Evolutionary conservation across 169 alveolate species (phyloP).

Genomic region (Eimeria necatrix): DNA sequence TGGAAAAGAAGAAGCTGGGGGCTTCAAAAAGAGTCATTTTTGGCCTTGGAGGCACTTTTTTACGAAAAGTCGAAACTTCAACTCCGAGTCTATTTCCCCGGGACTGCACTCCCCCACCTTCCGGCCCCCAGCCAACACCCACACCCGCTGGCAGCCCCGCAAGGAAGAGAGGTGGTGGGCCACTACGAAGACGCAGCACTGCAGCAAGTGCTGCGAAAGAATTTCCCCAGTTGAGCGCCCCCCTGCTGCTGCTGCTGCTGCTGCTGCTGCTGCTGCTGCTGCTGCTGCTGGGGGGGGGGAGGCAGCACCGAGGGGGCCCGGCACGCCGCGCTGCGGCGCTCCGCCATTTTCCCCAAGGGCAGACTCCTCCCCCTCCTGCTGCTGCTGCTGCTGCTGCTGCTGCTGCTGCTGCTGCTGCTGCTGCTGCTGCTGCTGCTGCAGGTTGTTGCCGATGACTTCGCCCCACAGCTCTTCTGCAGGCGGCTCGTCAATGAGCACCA

Average conservation of each 20-base stretch:
- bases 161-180: constrained; percentile 73
- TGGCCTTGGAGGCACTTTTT: neutral
- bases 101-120: constrained; percentile 73
- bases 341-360: neutral
- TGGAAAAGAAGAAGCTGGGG: no score
- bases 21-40: neutral
- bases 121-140: constrained; percentile 70
- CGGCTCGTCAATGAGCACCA: constrained; percentile 86
- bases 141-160: constrained; percentile 62
- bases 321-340: neutral
- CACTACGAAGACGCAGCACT: constrained; percentile 63
- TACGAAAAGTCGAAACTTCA: neutral
- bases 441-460: neutral
- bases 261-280: no score
- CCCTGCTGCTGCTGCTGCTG: neutral
- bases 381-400: no score
- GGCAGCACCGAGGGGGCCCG: neutral
- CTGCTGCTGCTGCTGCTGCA: neutral
- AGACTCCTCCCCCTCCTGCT: neutral
- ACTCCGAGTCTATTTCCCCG: constrained; percentile 43
- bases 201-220: constrained; percentile 9
- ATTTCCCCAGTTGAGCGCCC: constrained; percentile 41
- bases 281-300: neutral
- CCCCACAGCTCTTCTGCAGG: constrained; percentile 84
- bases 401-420: neutral